Conservation (phyloP, 139 green algal species). For the Chlorella sorokiniana region DNA sequence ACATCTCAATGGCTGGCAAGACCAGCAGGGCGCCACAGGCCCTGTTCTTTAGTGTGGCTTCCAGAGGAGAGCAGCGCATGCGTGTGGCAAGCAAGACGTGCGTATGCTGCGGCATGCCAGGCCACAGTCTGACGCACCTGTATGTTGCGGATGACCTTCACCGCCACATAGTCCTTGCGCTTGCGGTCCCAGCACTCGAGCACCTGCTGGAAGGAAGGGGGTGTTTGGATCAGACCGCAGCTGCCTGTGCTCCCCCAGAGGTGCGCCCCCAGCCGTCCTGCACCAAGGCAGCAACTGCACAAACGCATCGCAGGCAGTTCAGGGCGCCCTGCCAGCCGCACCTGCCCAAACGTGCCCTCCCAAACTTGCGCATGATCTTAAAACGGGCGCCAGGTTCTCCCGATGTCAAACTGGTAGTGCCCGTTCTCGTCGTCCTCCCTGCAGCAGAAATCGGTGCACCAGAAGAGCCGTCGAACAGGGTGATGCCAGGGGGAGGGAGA, state of each 20-base stretch:
- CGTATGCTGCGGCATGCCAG: too few species aligned
- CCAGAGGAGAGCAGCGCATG: too few species aligned
- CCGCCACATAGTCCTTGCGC: conserved; percentile 79
- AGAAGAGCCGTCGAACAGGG: too few species aligned
- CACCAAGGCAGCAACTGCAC: not conserved
- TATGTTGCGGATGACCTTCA: conserved; percentile 98
- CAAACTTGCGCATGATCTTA: conserved; percentile 94
- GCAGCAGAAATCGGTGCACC: too few species aligned
- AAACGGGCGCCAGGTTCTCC: conserved; percentile 89
- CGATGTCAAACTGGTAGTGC: conserved; percentile 82
- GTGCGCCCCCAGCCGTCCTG: not conserved
- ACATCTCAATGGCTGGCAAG: not conserved
- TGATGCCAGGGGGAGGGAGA: too few species aligned
- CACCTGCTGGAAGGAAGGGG: conserved; percentile 45
- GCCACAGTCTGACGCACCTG: too few species aligned
- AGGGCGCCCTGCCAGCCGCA: too few species aligned
- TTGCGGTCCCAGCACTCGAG: conserved; percentile 98
- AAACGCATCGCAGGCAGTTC: too few species aligned
- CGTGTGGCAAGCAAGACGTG: too few species aligned
- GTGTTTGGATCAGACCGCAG: not conserved
- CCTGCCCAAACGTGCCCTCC: conserved; percentile 93
- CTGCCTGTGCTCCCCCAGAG: not conserved
- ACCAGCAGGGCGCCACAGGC: too few species aligned
- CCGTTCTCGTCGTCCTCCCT: conserved; percentile 66
- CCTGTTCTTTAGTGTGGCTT: too few species aligned